Percentiles rank a stretch among this genome's conserved stretches.
These are phyloP conservation scores for Gonium pectorale DNA, from an alignment of 139 green algal genomes.

Conservation along the genomic window DNA sequence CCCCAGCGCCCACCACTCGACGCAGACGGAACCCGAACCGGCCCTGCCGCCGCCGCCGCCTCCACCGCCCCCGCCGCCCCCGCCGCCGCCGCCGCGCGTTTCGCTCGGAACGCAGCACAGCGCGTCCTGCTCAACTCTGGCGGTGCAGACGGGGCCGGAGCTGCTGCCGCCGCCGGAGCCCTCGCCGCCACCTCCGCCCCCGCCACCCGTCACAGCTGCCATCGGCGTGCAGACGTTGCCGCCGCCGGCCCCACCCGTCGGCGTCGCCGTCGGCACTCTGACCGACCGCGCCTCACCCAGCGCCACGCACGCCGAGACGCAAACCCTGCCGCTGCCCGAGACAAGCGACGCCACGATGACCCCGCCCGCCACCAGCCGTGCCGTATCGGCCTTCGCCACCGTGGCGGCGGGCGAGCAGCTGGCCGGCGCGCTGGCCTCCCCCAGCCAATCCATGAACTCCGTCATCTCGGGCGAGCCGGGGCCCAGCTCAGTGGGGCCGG, in stretches of 20 bases:
- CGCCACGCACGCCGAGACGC: background rate
- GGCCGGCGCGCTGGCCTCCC: background rate
- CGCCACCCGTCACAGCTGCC: background rate
- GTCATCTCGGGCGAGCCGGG: background rate
- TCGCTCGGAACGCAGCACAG: constrained; percentile 1
- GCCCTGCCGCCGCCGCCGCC: background rate
- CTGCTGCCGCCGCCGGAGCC: background rate
- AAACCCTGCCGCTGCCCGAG: background rate
- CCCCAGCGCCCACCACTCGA: background rate
- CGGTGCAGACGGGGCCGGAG: background rate
- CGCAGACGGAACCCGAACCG: background rate
- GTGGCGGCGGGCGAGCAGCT: background rate
- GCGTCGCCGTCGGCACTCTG: background rate
- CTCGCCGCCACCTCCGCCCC: background rate
- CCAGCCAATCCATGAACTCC: background rate
- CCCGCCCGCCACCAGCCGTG: too few species aligned
- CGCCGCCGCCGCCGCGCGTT: background rate
- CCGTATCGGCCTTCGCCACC: constrained; percentile 20
- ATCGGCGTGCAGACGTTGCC: too few species aligned
- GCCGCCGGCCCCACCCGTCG: background rate
- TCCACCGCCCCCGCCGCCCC: background rate
- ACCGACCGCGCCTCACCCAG: background rate
- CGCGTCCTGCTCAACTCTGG: background rate
- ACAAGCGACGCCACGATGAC: background rate
- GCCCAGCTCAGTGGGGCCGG: constrained; percentile 6